A percentile compares a stretch with the other conserved stretches of the same genome.
These are phyloP conservation scores for Cercospora zeina DNA, from an alignment of 2,329 filamentous ascomycete species.

Conservation along the genomic window DNA sequence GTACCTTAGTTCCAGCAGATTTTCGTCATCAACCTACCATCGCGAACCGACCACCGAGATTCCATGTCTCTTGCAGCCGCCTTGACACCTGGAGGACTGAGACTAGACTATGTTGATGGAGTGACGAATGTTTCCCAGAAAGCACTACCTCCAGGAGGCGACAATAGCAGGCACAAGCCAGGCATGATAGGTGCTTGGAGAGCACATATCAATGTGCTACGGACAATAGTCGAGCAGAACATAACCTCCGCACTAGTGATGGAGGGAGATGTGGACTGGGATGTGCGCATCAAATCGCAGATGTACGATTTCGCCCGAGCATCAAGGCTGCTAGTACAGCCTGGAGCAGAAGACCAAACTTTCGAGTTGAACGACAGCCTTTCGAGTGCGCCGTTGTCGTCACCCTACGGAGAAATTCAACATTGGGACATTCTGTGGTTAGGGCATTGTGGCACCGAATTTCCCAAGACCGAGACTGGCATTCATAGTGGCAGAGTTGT, in stretches of 20 bases:
- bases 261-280: conserved; percentile 51
- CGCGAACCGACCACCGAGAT: conserved; percentile 55
- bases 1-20: conserved; percentile 52
- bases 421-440: conserved; percentile 43
- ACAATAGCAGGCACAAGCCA: conserved; percentile 33
- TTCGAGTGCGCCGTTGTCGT: conserved; percentile 29
- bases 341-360: conserved; percentile 20
- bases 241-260: conserved; percentile 47
- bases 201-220: conserved; percentile 35
- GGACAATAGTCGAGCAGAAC: conserved; percentile 41
- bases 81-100: conserved; percentile 49
- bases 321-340: conserved; percentile 42
- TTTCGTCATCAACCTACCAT: conserved; percentile 55
- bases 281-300: conserved; percentile 47
- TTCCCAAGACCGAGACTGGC: conserved; percentile 12
- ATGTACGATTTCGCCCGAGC: conserved; percentile 44
- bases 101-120: conserved; percentile 44
- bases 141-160: conserved; percentile 40
- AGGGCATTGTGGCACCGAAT: conserved; percentile 36
- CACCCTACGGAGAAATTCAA: conserved; percentile 44
- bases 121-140: conserved; percentile 41
- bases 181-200: conserved; percentile 32
- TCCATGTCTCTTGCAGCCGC: conserved; percentile 52
- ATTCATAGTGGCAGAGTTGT: conserved; percentile 26
- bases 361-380: conserved; percentile 22